Base-by-base conservation (phyloP, 352 stramenopile species). In the Albugo laibachii region DNA sequence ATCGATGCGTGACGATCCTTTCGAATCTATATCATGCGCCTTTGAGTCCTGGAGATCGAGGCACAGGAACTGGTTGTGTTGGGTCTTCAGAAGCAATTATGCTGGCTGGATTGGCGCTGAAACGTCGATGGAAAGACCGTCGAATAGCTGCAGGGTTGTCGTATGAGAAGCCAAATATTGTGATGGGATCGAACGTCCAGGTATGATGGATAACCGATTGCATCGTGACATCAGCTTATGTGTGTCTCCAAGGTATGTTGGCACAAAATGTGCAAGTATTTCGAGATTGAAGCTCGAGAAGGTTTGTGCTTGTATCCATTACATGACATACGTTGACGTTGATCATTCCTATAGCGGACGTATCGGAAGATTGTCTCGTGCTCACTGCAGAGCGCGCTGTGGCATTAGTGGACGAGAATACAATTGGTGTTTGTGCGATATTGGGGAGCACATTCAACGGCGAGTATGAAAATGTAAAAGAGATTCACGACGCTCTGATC, bases 231-330 rank as follows among this genome's bases (percentile, higher is more conserved):
- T 47, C 62, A 93, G 24, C 24, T 31, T 10, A 31, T 8, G 24
- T 31, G 24, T 10, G 8, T 10, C 8, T 31, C 24, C 24, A 31
- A 31, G 24, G 24, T 31, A 10, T 43, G 38, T 43, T 43, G 38
- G 63, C 60, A 74, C 51, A 74, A 74, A 49, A 35, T 62, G 10
- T 74, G 63, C 51, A 52, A 53, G 27, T 74, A 72, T 52, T 73
- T 74, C 51, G 63, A 74, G 18, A 48, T 74, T 15, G 63, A 70
- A 36, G 19, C 55, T n/a, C 56, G 62, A 41, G 41, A 69, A 50
- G 24, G 24, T 31, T 3, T 31, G 24, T 39, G 1, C 15, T 13
- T 1, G 15, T 31, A 8, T 18, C 24, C 3, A 31, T 31, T 44
- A 31, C 47, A 19, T 8, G 5, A 48, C 13, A 16, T 31, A 34